Base-by-base conservation (phyloP, 108 stramenopile genomes). In the Fragilaria radians region DNA sequence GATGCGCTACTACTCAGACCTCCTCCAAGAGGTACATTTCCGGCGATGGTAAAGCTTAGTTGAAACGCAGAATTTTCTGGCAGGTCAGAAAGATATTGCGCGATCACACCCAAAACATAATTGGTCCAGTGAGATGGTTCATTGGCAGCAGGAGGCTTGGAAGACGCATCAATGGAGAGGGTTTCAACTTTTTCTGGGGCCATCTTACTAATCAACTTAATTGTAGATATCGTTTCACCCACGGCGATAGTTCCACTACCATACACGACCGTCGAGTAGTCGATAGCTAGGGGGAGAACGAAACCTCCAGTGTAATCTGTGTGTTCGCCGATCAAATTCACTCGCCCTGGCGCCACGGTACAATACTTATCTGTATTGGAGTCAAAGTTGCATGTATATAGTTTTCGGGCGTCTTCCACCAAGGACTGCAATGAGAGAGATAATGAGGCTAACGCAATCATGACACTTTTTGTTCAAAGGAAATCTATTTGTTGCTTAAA, bases 221-320 rank as follows among this genome's bases (percentile, higher is more conserved):
- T 14, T 4, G n/a, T 61, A 0, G 63, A 59, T 42, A 21, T 54
- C 0, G 49, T 25, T 23, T 51, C 57, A 22, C n/a, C 18, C 4
- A 5, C 27, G 11, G 72, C 62, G 28, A 80, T 56, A 4, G 28
- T 28, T 0, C 90, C 84, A 25, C 65, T 72, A 7, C 90, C 90
- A 32, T 83, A 77, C 27, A 79, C 71, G 45, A 88, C 80, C n/a
- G 82, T 83, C 21, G 67, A 71, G 60, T 80, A 88, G 17, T 83
- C 86, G 58, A 91, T 88, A 28, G 95, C 97, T 49, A 96, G 62
- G 22, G 97, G 97, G 32, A 96, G 62, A 21, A 96, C 95, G 72
- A 86, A 95, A 4, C 97, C 97, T 46, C 88, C 93, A 14, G 93
- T 95, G 73, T 98, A 98, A 61, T 98, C 97, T 5, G 91, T 93